Conservation (phyloP, 177 flowering plant genomes). For the Vitis hybrid region DNA sequence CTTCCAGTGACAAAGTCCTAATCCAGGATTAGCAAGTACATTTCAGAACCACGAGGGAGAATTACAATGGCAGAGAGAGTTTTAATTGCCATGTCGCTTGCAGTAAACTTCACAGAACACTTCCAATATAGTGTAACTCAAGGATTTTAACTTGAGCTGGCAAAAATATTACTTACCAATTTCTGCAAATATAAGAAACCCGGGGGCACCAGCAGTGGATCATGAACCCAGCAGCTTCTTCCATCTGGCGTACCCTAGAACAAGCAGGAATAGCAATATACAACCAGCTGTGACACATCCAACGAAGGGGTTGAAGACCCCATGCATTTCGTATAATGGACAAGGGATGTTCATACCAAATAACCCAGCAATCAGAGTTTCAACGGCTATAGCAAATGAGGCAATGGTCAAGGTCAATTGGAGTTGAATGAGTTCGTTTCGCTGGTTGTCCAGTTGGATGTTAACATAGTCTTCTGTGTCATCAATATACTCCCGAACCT, state of each 20-base stretch:
- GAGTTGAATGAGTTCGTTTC: constrained; percentile 93
- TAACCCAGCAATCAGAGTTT: constrained; percentile 67
- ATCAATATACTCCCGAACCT: constrained; percentile 96
- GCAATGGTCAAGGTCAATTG: constrained; percentile 87
- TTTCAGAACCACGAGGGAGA: no score
- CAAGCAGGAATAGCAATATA: constrained; percentile 62
- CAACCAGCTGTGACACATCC: constrained; percentile 42
- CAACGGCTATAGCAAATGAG: constrained; percentile 75
- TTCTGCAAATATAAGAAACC: neutral
- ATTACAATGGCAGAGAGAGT: no score
- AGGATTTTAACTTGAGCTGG: neutral
- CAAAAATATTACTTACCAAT: neutral
- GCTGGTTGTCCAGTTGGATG: constrained; percentile 95
- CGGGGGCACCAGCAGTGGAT: constrained; percentile 1
- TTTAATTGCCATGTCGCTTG: no score
- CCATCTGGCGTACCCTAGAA: constrained; percentile 89
- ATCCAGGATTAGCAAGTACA: no score
- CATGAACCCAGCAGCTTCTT: constrained; percentile 88
- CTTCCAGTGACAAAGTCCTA: no score
- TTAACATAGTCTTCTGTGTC: constrained; percentile 99
- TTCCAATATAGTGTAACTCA: neutral
- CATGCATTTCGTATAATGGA: constrained; percentile 38
- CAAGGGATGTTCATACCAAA: constrained; percentile 97
- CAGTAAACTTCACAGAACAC: no score
- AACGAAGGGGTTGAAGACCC: constrained; percentile 61